Evolutionary conservation across 73 alveolate species (phyloP).

Genomic region (Paramecium caudatum): DNA sequence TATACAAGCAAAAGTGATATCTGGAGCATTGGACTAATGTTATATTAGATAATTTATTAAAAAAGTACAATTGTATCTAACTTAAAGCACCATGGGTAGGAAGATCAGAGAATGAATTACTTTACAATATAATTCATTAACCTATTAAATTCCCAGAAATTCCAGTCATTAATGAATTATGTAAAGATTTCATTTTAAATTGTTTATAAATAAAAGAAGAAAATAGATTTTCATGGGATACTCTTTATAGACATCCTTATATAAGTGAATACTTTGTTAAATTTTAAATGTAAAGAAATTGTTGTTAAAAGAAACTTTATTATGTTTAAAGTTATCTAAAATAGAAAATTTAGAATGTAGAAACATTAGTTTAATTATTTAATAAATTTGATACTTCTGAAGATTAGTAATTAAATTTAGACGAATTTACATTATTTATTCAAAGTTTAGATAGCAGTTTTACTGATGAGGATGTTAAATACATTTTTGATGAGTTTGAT

Average conservation of each 20-base stretch:
- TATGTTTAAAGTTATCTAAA: background rate
- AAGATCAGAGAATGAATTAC: constrained; percentile 41
- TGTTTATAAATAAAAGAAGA: constrained; percentile 70
- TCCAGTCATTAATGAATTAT: background rate
- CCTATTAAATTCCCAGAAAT: background rate
- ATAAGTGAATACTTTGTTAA: constrained; percentile 53
- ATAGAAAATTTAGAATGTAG: constrained; percentile 52
- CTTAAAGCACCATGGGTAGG: constrained; percentile 62
- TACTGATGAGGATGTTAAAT: constrained; percentile 43
- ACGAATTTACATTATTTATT: constrained; percentile 26
- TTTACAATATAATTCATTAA: constrained; percentile 31
- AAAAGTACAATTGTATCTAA: background rate
- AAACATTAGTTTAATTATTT: background rate
- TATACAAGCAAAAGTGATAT: constrained; percentile 73
- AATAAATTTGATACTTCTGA: constrained; percentile 41
- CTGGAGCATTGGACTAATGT: constrained; percentile 73
- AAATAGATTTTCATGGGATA: constrained; percentile 73
- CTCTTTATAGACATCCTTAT: constrained; percentile 62
- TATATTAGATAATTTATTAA: constrained; percentile 58
- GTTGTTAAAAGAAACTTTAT: constrained; percentile 30
- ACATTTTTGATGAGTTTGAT: constrained; percentile 60
- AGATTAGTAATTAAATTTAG: constrained; percentile 19
- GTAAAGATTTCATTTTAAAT: constrained; percentile 67
- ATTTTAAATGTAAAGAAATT: background rate
- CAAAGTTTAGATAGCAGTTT: background rate